Evolutionary conservation across 2,329 filamentous ascomycete species (phyloP).

Genomic region (Colletotrichum nymphaeae): DNA sequence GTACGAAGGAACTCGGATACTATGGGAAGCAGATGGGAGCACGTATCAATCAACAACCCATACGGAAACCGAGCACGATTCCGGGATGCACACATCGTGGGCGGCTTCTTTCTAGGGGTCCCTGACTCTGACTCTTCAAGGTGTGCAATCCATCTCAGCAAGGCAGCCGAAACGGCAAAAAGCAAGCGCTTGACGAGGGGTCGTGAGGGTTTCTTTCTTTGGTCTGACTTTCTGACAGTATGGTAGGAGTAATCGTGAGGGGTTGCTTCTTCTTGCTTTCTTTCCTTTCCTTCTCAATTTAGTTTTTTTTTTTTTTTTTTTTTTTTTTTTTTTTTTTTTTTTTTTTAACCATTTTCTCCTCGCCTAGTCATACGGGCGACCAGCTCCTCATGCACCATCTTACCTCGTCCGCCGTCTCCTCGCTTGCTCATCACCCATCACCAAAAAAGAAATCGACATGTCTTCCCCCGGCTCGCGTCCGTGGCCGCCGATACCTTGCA

Average conservation of each 20-base stretch:
- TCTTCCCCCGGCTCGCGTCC: neutral
- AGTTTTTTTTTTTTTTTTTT: neutral
- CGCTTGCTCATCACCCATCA: slow-evolving; percentile 8
- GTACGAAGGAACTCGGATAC: neutral
- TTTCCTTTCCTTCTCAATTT: neutral
- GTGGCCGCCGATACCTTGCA: slow-evolving; percentile 13
- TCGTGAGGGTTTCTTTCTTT: slow-evolving; percentile 11
- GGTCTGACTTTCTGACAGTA: neutral
- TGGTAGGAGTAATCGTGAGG: neutral
- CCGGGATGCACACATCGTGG: slow-evolving; percentile 2
- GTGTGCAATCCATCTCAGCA: neutral
- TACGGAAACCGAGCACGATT: neutral
- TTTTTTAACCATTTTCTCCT: neutral
- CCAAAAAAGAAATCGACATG: neutral
- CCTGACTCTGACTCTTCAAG: neutral
- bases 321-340: neutral
- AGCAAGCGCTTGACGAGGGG: neutral
- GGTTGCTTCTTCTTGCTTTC: slow-evolving; percentile 2
- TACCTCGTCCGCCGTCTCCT: neutral
- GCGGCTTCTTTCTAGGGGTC: neutral
- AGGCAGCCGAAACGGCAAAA: slow-evolving; percentile 23
- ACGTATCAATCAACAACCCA: neutral
- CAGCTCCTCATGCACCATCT: slow-evolving; percentile 2
- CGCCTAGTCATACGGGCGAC: neutral
- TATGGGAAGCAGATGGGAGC: neutral